These are phyloP conservation scores for Pseudocercospora pini-densiflorae DNA, from an alignment of 2,329 filamentous ascomycete genomes.

Conservation along the genomic window DNA sequence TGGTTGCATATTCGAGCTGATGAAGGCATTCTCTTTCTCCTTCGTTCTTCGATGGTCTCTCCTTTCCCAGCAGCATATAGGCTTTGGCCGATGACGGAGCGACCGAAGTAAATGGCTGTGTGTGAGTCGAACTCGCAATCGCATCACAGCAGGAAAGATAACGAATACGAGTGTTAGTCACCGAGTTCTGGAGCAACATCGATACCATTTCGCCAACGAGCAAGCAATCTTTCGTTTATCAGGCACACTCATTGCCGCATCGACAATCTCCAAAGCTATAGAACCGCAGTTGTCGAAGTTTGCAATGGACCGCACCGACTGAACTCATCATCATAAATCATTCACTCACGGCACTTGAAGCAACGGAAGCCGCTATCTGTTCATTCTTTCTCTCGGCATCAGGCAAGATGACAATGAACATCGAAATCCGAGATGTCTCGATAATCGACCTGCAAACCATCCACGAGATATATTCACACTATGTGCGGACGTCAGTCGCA, in stretches of 20 bases:
- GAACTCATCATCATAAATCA: no score
- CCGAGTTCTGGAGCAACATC: background rate
- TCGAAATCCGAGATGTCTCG: constrained; percentile 23
- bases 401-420: background rate
- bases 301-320: no score
- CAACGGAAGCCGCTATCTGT: background rate
- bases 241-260: background rate
- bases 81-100: background rate
- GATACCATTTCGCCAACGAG: background rate
- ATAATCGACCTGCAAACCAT: constrained; percentile 16
- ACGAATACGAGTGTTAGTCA: background rate
- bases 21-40: background rate
- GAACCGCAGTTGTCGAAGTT: no score
- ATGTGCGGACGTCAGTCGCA: constrained; percentile 24
- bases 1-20: background rate
- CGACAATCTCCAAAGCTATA: no score
- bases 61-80: background rate
- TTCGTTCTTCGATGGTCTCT: background rate
- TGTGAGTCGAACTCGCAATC: background rate
- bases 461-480: constrained; percentile 24
- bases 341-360: background rate
- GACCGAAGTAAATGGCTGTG: background rate
- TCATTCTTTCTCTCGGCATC: background rate
- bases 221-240: background rate
- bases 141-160: background rate